Base-by-base conservation (phyloP, 2,329 filamentous ascomycete genomes). In the Clonostachys rosea region DNA sequence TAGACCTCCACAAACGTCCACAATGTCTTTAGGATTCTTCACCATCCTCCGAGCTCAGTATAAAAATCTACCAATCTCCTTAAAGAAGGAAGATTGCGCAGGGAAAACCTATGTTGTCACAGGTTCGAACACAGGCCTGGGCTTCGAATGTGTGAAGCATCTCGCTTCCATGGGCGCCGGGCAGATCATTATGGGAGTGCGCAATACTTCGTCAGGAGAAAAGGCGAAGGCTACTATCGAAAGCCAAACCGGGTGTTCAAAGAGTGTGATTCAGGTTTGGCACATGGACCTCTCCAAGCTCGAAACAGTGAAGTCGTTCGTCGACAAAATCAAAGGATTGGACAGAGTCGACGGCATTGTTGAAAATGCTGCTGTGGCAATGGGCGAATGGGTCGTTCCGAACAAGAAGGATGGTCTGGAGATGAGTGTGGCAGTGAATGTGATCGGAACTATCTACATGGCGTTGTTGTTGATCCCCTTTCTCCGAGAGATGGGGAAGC, bases 351-450 rank as follows among this genome's bases (percentile, higher is more conserved):
- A 76, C 48, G 59, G 64, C 3, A 50, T 76, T 1, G 48, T 76
- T 7, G 59, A 65, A 44, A 76, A 74, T 44, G 73, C 73, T 5
- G 54, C 57, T 12, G 33, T 57, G 14, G 45, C 55, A 9, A 49
- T 45, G 5, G 35, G 51, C 6, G 43, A 48, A 7, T 55, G 52
- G 39, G 46, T 53, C 13, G 44, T 59, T 37, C 24, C 24, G 9
- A 30, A 30, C 24, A 50, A 58, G 17, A 69, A 72, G 46, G 69
- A 72, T 47, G 73, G 69, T 3, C 62, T 67, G 47, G 74, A 77
- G 55, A 54, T 54, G 13, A 67, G 60, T 30, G 54, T 76, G 42
- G 69, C 68, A 4, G 64, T 76, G 41, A 78, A 78, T 52, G 67
- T 76, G 16, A 58, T 78, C 51, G 60, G 14, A 54, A 40, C 39